Evolutionary conservation across 306 rosid species (phyloP), one percentile per base, ranked within the genome.

Genomic region (Lathyrus oleraceus): DNA sequence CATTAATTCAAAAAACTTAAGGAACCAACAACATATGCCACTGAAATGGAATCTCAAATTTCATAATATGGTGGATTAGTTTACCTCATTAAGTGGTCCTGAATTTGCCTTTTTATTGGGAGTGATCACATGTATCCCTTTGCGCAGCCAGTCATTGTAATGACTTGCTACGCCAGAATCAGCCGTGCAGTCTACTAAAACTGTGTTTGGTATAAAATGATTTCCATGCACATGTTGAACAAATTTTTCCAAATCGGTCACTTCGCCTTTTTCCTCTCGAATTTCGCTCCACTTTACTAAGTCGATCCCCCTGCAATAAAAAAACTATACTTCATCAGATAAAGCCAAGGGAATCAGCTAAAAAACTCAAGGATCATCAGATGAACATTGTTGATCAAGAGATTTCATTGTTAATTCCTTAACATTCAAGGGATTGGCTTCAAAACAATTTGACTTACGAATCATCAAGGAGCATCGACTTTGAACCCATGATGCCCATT

Each of bases 21-120:
- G 14, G 6, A 20, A 20, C 59, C n/a, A 20, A 10, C n/a, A 21
- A 10, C 14, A 53, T 53, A 10, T 53, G 32, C 30, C 59, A 52
- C 28, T 52, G 59, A 17, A 19, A 19, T 19, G 28, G 30, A 13
- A 52, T 20, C 13, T 52, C 8, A 52, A 52, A 19, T 52, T 20
- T 52, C n/a, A 4, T 23, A 14, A 64, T n/a, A 32, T 64, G 53
- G 12, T 7, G 57, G 66, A 63, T 49, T 76, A 13, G 23, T 64
- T 51, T 76, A 94, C 99, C 95, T 88, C 96, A 84, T 89, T 87
- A 79, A 94, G 89, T 43, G 97, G 99, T 65, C 99, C 99, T 40
- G 99, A 94, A 75, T 91, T 94, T 9, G 99, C 97, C 81, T 87
- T 94, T 79, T 94, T 94, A 74, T 94, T 94, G 44, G 97, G 99